Evolutionary conservation across 768 basidiomycete species (phyloP), one percentile per base, ranked within the genome.

Genomic region (Serendipita vermifera): DNA sequence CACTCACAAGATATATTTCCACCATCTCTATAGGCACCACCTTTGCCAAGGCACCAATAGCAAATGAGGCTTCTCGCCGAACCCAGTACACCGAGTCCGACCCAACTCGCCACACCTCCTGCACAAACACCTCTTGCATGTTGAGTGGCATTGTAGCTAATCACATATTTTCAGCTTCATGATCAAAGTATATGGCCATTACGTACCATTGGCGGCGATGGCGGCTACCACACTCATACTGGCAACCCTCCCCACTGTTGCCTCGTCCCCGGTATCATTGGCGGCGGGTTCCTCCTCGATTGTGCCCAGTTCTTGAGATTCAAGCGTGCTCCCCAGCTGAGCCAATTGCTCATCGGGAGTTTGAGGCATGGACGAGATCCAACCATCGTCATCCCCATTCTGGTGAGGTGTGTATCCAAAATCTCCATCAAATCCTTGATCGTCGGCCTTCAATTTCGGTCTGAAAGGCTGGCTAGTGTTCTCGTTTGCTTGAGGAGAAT

Each of bases 201-300:
- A 72, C 76, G 65, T 66, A 86, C 84, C 83, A 59, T 80, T 81
- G 26, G 89, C 87, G 29, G 85, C 79, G 11, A 91, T 81, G 5
- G 88, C 82, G 35, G 91, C 91, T 73, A 94, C 87, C 53, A 96
- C 71, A 65, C 87, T 89, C 90, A 96, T 91, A 63, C 89, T 89
- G 3, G 88, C 87, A 48, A 94, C 72, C 57, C 90, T 77, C 3
- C 93, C 93, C 17, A 90, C 76, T 3, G 85, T 80, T 13, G 85
- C 87, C 65, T 93, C 88, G 61, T 89, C 80, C 29, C 69, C 71
- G 14, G 69, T 74, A 29, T 74, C 74, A 11, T 71, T 54, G 27
- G 66, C 64, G 39, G 57, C 54, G 48, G 62, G 38, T 24, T 59
- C 38, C 17, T 56, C 27, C 13, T 15, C 17, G 32, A 57, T 57